Evolutionary conservation across 371 early-diverging fungal species (phyloP).

Genomic region (Mortierella sp.): DNA sequence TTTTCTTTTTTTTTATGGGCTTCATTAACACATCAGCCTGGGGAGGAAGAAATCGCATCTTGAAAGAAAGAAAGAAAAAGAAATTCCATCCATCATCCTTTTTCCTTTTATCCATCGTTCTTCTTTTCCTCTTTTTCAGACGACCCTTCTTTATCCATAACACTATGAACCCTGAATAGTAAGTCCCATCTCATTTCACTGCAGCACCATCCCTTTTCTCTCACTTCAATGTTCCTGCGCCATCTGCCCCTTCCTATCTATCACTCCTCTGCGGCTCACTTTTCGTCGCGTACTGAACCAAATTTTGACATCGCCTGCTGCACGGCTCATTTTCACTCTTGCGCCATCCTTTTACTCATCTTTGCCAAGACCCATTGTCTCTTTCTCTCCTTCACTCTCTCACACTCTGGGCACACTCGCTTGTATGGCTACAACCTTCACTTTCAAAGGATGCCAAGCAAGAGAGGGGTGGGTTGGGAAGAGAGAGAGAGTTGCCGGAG

Average conservation of each 20-base stretch:
- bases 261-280: neutral
- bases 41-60: too few species aligned
- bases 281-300: neutral
- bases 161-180: slow-evolving; percentile 55
- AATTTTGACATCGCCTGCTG: slow-evolving; percentile 2
- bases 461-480: too few species aligned
- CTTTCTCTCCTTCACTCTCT: neutral
- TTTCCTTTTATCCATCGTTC: slow-evolving; percentile 5
- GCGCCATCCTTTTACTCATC: slow-evolving; percentile 1
- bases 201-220: neutral
- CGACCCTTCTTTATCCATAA: neutral
- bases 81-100: slow-evolving; percentile 12
- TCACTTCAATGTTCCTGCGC: neutral
- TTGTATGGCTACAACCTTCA: neutral
- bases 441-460: neutral
- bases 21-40: too few species aligned
- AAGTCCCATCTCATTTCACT: slow-evolving; percentile 17
- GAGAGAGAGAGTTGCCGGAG: too few species aligned
- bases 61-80: too few species aligned
- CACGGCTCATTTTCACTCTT: neutral
- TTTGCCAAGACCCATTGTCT: too few species aligned
- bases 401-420: neutral
- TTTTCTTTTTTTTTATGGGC: too few species aligned
- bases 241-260: neutral
- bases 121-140: neutral